Conservation (phyloP, 192 early-diverging fungal species). For the Podila clonocystis region DNA sequence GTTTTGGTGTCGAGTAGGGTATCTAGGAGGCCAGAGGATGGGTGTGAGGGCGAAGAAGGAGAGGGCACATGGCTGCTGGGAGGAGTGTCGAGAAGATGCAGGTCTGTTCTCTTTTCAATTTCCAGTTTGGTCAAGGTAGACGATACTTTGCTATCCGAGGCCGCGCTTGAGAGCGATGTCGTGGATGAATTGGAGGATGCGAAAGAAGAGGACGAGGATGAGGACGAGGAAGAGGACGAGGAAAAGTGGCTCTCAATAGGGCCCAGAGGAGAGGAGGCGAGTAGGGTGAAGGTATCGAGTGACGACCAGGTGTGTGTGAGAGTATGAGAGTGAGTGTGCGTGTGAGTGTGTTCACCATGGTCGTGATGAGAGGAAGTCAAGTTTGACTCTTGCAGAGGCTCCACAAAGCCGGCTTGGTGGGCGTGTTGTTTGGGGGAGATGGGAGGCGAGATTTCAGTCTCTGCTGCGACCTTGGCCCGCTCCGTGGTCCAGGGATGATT, state of each 20-base stretch:
- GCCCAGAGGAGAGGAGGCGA: not conserved
- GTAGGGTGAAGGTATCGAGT: conserved; percentile 3
- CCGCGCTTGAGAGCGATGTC: not conserved
- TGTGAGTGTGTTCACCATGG: not conserved
- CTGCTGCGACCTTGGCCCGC: conserved; percentile 40
- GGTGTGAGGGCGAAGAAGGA: not conserved
- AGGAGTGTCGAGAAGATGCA: not conserved
- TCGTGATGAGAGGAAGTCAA: conserved; percentile 8
- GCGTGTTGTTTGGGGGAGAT: conserved; percentile 46
- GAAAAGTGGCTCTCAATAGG: not conserved
- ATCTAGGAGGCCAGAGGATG: not conserved
- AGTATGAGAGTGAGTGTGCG: not conserved
- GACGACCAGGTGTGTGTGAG: conserved; percentile 10
- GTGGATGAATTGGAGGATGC: conserved; percentile 24
- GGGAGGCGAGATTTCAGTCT: conserved; percentile 40
- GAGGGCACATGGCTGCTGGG: conserved; percentile 7
- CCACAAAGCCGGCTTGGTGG: conserved; percentile 22
- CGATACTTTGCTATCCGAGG: not conserved
- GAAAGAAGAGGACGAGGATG: conserved; percentile 15
- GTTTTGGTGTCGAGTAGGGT: not conserved
- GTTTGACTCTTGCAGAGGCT: conserved; percentile 35
- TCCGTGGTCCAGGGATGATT: conserved; percentile 43
- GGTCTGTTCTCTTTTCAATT: not conserved
- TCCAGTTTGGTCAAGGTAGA: not conserved
- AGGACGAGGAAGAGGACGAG: conserved; percentile 33